These are phyloP conservation scores for Hemisphaericaspora xylanilytica DNA, from an alignment of 1,139 yeast genomes.

Conservation along the genomic window DNA sequence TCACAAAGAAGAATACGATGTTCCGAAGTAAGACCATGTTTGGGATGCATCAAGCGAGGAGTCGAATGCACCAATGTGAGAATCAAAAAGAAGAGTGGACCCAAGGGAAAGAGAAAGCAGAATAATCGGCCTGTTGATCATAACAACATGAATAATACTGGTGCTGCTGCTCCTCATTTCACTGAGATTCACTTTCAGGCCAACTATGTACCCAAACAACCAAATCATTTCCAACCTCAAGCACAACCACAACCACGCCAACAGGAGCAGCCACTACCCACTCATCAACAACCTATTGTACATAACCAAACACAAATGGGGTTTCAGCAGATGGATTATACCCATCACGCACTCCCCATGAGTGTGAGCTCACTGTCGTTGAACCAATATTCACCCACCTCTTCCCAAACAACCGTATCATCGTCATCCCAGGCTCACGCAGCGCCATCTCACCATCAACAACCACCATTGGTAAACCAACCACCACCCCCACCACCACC, in stretches of 20 bases:
- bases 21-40: conserved; percentile 55
- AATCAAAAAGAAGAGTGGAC: conserved; percentile 8
- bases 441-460: too few relatives aligned
- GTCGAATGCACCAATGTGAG: conserved; percentile 31
- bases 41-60: conserved; percentile 45
- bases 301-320: not conserved
- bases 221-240: not conserved
- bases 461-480: too few relatives aligned
- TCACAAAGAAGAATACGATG: conserved; percentile 59
- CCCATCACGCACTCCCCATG: too few relatives aligned
- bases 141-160: too few relatives aligned
- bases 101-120: conserved; percentile 7
- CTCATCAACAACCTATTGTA: not conserved
- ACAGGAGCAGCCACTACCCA: not conserved
- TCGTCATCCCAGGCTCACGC: too few relatives aligned
- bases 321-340: too few relatives aligned
- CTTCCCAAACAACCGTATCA: too few relatives aligned
- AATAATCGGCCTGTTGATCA: too few relatives aligned
- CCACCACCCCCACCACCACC: too few relatives aligned
- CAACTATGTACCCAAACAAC: conserved; percentile 1
- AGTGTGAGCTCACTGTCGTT: too few relatives aligned
- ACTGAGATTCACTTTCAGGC: not conserved
- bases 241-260: conserved; percentile 1
- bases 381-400: too few relatives aligned
- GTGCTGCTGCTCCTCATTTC: not conserved